phyloP scores from a whole-genome alignment of 768 basidiomycete genomes.

The Tulasnella sp. region DNA sequence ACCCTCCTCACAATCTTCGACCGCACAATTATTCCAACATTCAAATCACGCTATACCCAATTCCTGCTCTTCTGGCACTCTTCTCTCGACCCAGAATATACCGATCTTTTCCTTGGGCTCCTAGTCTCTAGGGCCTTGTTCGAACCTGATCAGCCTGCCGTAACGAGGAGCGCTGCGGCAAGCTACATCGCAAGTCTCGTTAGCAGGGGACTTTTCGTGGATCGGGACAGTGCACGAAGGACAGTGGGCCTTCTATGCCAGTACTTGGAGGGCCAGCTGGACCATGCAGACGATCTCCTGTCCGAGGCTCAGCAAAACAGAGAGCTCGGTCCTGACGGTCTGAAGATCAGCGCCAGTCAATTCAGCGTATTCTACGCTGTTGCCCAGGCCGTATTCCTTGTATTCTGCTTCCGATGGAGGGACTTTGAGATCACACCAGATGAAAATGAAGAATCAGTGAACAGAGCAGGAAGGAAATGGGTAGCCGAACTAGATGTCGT shows the following conservation, averaged over 20 bases:
- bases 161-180: slow-evolving; percentile 89
- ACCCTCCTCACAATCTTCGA: slow-evolving; percentile 92
- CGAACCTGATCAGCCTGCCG: slow-evolving; percentile 57
- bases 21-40: slow-evolving; percentile 89
- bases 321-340: background rate
- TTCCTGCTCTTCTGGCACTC: slow-evolving; percentile 96
- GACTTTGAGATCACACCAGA: slow-evolving; percentile 66
- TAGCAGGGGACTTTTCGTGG: slow-evolving; percentile 84
- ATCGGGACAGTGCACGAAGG: slow-evolving; percentile 68
- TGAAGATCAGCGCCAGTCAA: slow-evolving; percentile 46
- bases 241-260: slow-evolving; percentile 85
- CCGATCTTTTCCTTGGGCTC: slow-evolving; percentile 91
- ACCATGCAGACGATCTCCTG: slow-evolving; percentile 49
- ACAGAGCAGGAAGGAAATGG: slow-evolving; percentile 64
- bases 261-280: slow-evolving; percentile 77
- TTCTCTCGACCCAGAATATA: slow-evolving; percentile 84
- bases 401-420: slow-evolving; percentile 98
- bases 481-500: slow-evolving; percentile 77
- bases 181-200: slow-evolving; percentile 94
- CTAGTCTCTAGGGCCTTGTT: slow-evolving; percentile 91
- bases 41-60: slow-evolving; percentile 96
- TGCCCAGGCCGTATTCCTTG: slow-evolving; percentile 87
- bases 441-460: slow-evolving; percentile 50
- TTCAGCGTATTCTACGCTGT: slow-evolving; percentile 86
- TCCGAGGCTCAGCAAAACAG: slow-evolving; percentile 40